Percentiles rank a stretch among this genome's conserved stretches.
Conservation (phyloP, 495 filamentous ascomycete genomes). For the Beverwykella pulmonaria region DNA sequence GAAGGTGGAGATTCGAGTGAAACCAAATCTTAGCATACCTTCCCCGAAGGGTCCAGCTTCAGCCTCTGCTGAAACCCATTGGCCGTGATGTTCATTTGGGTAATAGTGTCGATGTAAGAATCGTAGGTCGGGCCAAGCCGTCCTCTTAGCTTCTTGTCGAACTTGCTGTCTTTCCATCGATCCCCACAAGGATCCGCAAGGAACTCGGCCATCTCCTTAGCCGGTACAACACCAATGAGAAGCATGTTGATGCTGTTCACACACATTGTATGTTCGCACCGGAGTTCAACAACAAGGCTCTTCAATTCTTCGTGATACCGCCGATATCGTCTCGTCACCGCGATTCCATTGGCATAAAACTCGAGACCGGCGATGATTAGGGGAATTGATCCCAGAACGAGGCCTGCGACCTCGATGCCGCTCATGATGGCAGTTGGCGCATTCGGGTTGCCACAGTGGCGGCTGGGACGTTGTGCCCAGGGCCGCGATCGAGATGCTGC, state of each 20-base stretch:
- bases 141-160: slow-evolving; percentile 17
- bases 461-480: slow-evolving; percentile 3
- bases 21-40: slow-evolving; percentile 4
- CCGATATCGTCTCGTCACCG: slow-evolving; percentile 20
- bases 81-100: neutral
- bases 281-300: slow-evolving; percentile 9
- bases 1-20: neutral
- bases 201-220: slow-evolving; percentile 28
- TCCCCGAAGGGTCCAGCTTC: slow-evolving; percentile 23
- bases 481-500: no score
- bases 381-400: slow-evolving; percentile 46
- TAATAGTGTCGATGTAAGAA: slow-evolving; percentile 24
- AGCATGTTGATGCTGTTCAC: slow-evolving; percentile 26
- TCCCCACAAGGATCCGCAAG: slow-evolving; percentile 13
- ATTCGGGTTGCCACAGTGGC: neutral
- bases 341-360: slow-evolving; percentile 41
- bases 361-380: slow-evolving; percentile 42
- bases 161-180: slow-evolving; percentile 24
- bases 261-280: no score
- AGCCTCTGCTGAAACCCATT: slow-evolving; percentile 12
- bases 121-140: slow-evolving; percentile 16
- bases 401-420: slow-evolving; percentile 44
- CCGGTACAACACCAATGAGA: slow-evolving; percentile 10
- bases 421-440: slow-evolving; percentile 22
- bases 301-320: slow-evolving; percentile 22